A percentile compares a stretch with the other conserved stretches of the same genome.
Evolutionary conservation across 2,329 filamentous ascomycete genomes (phyloP).

Genomic region (Hypoxylon sp.): DNA sequence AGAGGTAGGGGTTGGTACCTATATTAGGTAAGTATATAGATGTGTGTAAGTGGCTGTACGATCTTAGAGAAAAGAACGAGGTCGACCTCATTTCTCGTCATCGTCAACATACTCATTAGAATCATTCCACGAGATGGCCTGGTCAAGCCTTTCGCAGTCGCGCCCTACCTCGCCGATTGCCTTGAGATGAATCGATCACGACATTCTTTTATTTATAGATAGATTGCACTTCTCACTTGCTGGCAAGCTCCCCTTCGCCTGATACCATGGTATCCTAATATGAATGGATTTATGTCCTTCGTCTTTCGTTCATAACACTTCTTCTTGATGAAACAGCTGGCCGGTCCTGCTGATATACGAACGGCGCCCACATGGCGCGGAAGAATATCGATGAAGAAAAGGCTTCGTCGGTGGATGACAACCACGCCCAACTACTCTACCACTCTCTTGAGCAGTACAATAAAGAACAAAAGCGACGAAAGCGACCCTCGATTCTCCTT

Average conservation of each 20-base stretch:
- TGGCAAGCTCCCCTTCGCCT: conserved; percentile 8
- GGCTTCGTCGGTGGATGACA: conserved; percentile 38
- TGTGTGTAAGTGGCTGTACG: conserved; percentile 2
- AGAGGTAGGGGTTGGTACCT: conserved; percentile 21
- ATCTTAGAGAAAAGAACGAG: conserved; percentile 22
- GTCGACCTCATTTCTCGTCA: conserved; percentile 29
- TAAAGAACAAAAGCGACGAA: conserved; percentile 39
- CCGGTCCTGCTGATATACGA: conserved; percentile 34
- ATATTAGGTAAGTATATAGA: conserved; percentile 17
- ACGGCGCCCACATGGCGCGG: conserved; percentile 34
- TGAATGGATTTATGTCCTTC: conserved; percentile 10
- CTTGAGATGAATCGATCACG: conserved; percentile 34
- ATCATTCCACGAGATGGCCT: conserved; percentile 50
- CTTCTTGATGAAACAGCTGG: conserved; percentile 26
- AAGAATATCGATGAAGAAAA: conserved; percentile 34
- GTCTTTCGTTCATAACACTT: conserved; percentile 14
- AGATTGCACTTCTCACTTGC: conserved; percentile 32
- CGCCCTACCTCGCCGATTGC: conserved; percentile 47
- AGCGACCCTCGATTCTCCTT: conserved; percentile 50
- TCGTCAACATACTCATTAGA: conserved; percentile 13
- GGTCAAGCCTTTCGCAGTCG: conserved; percentile 38
- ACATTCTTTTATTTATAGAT: conserved; percentile 25
- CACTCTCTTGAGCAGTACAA: conserved; percentile 49
- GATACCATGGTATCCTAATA: conserved; percentile 20
- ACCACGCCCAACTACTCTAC: conserved; percentile 46